Base-by-base conservation (phyloP, 352 stramenopile genomes). In the Pythium insidiosum region DNA sequence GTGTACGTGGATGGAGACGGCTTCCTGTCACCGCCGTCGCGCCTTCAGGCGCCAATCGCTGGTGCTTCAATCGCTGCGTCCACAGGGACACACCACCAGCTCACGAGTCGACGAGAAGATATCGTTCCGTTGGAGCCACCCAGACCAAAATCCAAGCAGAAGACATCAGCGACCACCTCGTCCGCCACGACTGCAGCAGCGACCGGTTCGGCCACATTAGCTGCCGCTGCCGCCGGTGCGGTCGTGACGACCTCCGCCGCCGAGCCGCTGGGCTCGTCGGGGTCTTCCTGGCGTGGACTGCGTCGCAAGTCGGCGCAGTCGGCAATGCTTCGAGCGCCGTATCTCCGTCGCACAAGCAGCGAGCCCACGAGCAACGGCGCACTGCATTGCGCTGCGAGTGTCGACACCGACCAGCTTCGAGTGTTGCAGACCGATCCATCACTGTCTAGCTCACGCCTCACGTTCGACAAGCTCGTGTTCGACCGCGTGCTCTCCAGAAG, bases 381-480 rank as follows among this genome's bases (percentile, higher is more conserved):
- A n/a, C n/a, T n/a, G n/a, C n/a, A n/a, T n/a, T n/a, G n/a, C n/a
- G n/a, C n/a, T n/a, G 40, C 53, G n/a, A 53, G 53, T 29, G 47
- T 62, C 5, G 53, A 62, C 23, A 43, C 53, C 1, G 53, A 62
- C 13, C 53, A 62, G n/a, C 26, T 62, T 23, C 54, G 53, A 29
- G 42, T 62, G 5, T 31, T 62, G 16, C 53, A 62, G 43, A 62
- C 53, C 2, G 53, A 62, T 24, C 53, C 53, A 1, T 56, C 56
- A 22, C 20, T 62, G 30, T 62, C 53, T 15, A 38, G 47, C 16
- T 46, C 42, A 12, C 53, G 53, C 24, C 36, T 62, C 15, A 62
- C 47, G 20, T 62, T 56, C 37, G 53, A 62, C 43, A 62, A 62
- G 43, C 53, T 62, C 13, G 53, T 62, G 37, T 62, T 62, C 20